phyloP scores from a whole-genome alignment of 169 alveolate genomes.

The Cryptosporidium tyzzeri region DNA sequence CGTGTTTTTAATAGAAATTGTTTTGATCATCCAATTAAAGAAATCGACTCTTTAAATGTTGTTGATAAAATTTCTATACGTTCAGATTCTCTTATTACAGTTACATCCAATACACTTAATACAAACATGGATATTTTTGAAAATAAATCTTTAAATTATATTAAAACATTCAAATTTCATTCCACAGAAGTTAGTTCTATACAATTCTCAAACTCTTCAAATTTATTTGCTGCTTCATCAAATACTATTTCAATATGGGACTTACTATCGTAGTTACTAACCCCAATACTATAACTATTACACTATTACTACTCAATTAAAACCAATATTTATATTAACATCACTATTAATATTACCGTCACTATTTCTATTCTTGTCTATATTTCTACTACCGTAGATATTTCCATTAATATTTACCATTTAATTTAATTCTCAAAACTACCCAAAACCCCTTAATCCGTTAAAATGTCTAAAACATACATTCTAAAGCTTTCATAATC shows the following conservation, averaged over 20 bases:
- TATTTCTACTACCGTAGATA: too few species aligned
- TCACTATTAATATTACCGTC: too few species aligned
- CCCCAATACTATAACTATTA: not conserved
- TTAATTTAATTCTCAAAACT: too few species aligned
- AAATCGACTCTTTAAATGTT: not conserved
- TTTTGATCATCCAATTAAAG: conserved; percentile 23
- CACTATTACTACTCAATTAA: not conserved
- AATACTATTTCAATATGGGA: conserved; percentile 30
- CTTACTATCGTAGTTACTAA: not conserved
- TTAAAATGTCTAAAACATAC: too few species aligned
- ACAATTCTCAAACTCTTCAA: conserved; percentile 7
- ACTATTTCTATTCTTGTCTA: too few species aligned
- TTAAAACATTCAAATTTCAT: conserved; percentile 15
- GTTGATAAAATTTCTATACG: conserved; percentile 33
- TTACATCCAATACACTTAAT: conserved; percentile 1
- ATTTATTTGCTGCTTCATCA: not conserved
- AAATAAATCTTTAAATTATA: conserved; percentile 2
- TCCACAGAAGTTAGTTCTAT: conserved; percentile 6
- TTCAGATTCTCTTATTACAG: conserved; percentile 25
- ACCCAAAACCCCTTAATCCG: too few species aligned
- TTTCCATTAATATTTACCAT: too few species aligned
- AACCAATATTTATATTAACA: not conserved
- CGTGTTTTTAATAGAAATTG: conserved; percentile 43
- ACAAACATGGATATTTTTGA: conserved; percentile 20
- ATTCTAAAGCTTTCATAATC: too few species aligned